These are phyloP conservation scores for Fistulifera pelliculosa DNA, from an alignment of 108 stramenopile genomes.

Conservation along the genomic window DNA sequence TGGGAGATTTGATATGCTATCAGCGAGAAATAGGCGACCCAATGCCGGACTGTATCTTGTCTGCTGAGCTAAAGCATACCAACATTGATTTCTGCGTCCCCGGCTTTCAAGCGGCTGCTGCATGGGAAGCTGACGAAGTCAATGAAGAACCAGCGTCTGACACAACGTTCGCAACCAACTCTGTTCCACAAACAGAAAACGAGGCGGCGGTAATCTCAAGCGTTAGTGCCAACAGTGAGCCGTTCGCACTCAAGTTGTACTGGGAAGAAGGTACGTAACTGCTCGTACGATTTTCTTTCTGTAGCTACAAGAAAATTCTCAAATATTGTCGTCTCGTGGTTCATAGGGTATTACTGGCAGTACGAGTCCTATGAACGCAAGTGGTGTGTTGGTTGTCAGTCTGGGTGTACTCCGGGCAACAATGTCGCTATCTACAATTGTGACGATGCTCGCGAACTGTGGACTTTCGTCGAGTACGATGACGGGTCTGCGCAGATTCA, in stretches of 20 bases:
- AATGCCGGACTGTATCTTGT: not conserved
- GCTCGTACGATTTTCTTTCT: slow-evolving; percentile 23
- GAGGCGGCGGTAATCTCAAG: no score
- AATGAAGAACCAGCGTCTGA: no score
- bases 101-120: no score
- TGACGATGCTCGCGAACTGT: not conserved
- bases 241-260: slow-evolving; percentile 35
- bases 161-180: no score
- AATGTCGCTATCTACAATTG: not conserved
- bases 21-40: slow-evolving; percentile 23
- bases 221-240: not conserved
- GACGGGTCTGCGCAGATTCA: no score
- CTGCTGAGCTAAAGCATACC: no score
- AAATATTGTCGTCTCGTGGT: slow-evolving; percentile 40
- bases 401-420: not conserved
- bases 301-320: no score
- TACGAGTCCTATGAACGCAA: slow-evolving; percentile 37
- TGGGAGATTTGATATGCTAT: slow-evolving; percentile 21
- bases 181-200: no score
- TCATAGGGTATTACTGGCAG: slow-evolving; percentile 48
- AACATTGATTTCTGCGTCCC: no score
- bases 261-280: slow-evolving; percentile 46
- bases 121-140: no score
- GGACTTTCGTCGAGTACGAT: no score
- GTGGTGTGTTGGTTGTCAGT: slow-evolving; percentile 38